Evolutionary conservation across 805 yeast genomes (phyloP).

Genomic region (Jamesozyma spencerorum): DNA sequence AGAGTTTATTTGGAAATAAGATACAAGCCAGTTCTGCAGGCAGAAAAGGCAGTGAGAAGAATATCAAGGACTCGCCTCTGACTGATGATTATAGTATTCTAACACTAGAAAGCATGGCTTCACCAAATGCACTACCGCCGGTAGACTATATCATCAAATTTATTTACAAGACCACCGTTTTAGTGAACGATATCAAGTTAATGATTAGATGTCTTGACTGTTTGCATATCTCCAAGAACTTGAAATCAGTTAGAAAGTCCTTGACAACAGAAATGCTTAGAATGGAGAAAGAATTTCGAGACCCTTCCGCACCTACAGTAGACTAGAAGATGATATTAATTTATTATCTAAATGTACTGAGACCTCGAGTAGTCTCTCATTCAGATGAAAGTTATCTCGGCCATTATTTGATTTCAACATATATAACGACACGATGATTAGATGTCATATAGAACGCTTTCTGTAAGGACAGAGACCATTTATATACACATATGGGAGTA

Average conservation of each 20-base stretch:
- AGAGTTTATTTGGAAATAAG: conserved; percentile 1
- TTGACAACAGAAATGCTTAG: conserved; percentile 2
- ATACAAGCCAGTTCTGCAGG: background rate
- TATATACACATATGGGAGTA: too few relatives aligned
- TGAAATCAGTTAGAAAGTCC: conserved; percentile 13
- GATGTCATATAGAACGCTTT: too few relatives aligned
- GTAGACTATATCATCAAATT: conserved; percentile 46
- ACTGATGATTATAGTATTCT: conserved; percentile 24
- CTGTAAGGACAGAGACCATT: too few relatives aligned
- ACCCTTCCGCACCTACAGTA: too few relatives aligned
- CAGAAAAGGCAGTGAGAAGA: conserved; percentile 2
- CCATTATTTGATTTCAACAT: too few relatives aligned
- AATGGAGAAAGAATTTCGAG: background rate
- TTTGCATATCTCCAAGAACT: conserved; percentile 22
- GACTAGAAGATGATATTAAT: too few relatives aligned
- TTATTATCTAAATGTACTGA: too few relatives aligned
- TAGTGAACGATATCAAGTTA: conserved; percentile 56
- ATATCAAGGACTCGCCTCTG: conserved; percentile 7
- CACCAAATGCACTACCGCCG: conserved; percentile 48
- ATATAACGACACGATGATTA: too few relatives aligned
- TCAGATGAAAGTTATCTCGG: too few relatives aligned
- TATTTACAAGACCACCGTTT: conserved; percentile 51
- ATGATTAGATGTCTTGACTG: conserved; percentile 33
- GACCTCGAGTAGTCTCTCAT: too few relatives aligned
- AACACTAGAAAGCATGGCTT: conserved; percentile 49